Conservation (phyloP, 1,284 basidiomycete genomes). For the Abortiporus biennis region DNA sequence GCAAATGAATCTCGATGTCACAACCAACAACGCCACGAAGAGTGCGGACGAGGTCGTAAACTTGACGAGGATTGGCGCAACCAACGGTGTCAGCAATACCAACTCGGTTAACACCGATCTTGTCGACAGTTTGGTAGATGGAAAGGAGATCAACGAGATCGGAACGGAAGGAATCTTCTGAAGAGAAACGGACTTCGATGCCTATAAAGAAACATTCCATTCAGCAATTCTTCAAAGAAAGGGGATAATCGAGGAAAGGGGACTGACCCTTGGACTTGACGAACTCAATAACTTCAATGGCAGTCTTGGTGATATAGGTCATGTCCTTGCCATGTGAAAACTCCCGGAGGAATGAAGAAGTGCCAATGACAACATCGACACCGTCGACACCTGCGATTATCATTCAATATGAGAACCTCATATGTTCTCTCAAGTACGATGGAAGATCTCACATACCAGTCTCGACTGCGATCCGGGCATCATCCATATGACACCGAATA, state of each 20-base stretch:
- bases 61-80: conserved; percentile 97
- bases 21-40: conserved; percentile 93
- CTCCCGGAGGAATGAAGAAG: conserved; percentile 97
- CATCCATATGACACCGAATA: conserved; percentile 99
- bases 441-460: conserved; percentile 55
- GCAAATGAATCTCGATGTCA: conserved; percentile 98
- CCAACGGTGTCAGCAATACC: conserved; percentile 99
- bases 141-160: conserved; percentile 98
- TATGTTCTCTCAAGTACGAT: not conserved
- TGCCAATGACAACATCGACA: conserved; percentile 99
- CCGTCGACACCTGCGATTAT: conserved; percentile 80
- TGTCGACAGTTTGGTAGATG: conserved; percentile 99
- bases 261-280: conserved; percentile 90
- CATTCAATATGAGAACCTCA: not conserved
- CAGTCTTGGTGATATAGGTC: conserved; percentile 98
- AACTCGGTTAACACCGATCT: conserved; percentile 98
- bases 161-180: conserved; percentile 99
- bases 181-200: conserved; percentile 99
- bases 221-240: not conserved
- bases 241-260: not conserved
- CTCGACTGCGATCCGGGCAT: conserved; percentile 97
- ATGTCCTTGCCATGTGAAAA: conserved; percentile 99
- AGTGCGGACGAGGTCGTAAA: conserved; percentile 97
- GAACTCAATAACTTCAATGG: conserved; percentile 98
- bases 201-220: conserved; percentile 23